Conservation (phyloP, 2,329 filamentous ascomycete species). For the Trichoderma polysporum region DNA sequence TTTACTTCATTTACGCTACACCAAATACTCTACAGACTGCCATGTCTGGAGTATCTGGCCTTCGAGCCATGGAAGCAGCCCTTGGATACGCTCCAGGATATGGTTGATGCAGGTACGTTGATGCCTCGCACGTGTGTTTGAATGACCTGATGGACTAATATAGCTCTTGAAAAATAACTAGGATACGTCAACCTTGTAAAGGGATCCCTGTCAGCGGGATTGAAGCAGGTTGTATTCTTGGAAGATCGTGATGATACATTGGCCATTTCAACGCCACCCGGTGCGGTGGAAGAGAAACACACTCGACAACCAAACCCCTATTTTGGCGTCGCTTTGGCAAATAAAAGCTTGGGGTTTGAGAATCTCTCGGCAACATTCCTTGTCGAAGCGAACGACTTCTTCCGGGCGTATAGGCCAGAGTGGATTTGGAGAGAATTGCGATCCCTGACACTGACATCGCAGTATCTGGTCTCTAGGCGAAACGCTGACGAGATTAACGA, state of each 20-base stretch:
- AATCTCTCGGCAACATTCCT: not conserved
- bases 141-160: not conserved
- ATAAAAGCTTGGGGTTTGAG: not conserved
- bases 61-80: constrained; percentile 15
- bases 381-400: constrained; percentile 11
- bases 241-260: not conserved
- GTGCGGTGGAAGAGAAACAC: not conserved
- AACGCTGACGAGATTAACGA: not conserved
- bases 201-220: not conserved
- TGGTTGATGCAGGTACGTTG: constrained; percentile 9
- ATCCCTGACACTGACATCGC: constrained; percentile 8
- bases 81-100: constrained; percentile 1
- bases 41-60: not conserved
- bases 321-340: not conserved
- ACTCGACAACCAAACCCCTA: not conserved
- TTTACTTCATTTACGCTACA: not conserved
- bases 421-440: constrained; percentile 7
- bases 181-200: constrained; percentile 8
- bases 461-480: not conserved
- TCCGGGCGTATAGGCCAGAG: not conserved
- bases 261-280: not conserved
- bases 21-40: not conserved
- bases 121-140: not conserved
- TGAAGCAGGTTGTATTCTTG: not conserved
- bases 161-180: not conserved